Base-by-base conservation (phyloP, 768 basidiomycete genomes). In the Hericium erinaceus region DNA sequence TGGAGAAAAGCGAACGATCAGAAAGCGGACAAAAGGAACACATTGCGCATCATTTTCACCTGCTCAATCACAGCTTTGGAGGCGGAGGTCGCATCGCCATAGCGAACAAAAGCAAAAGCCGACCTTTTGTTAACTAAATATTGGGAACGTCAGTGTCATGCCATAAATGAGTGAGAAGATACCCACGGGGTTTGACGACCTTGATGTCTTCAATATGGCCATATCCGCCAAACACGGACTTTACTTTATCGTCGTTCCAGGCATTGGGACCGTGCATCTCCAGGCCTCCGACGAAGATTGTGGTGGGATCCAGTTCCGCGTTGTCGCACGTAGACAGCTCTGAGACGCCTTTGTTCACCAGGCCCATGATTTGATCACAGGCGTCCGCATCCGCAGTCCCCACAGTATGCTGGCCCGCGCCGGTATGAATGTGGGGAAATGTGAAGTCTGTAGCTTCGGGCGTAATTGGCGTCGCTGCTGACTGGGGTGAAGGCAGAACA, bases 81-180 rank as follows among this genome's bases (percentile, higher is more conserved):
- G n/a, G 88, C 80, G 37, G 81, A 74, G 9, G 85, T 81, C 2
- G 75, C 74, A 57, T 82, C 80, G 59, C 80, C 74, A 66, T 84
- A 92, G 66, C 79, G 85, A 58, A 92, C 80, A 64, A 92, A 90
- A 2, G 89, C 89, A 66, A 89, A 92, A 2, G 82, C 87, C n/a
- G 82, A 76, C 61, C 76, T 78, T 48, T 81, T 80, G 61, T 80
- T 82, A 38, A 72, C 87, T 90, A 57, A 58, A 39, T 40, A 33
- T 33, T 8, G 13, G n/a, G 4, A 24, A 18, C 3, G n/a, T 51
- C 20, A 41, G 52, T 40, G 20, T 51, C 11, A 44, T 22, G 33
- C 22, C 50, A 37, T 49, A 15, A 40, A 39, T n/a, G 57, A 24
- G 54, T 22, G 48, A 3, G 1, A n/a, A 9, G 57, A 48, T 38